These are phyloP conservation scores for Sophora flavescens DNA, from an alignment of 306 rosid species.

Conservation along the genomic window DNA sequence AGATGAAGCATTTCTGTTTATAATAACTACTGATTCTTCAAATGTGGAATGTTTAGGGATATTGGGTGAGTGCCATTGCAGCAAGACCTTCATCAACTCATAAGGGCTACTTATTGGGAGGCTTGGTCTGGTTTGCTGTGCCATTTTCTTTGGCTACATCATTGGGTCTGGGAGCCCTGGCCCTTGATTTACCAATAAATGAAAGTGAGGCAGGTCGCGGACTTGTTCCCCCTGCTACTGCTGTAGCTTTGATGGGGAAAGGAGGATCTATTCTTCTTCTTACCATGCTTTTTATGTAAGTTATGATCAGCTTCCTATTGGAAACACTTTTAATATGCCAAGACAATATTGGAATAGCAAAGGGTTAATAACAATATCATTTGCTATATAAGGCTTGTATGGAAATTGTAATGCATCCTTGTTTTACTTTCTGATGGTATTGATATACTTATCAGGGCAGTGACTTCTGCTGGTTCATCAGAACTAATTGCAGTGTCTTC, in stretches of 20 bases:
- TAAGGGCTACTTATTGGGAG: conserved; percentile 95
- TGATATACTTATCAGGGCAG: conserved; percentile 71
- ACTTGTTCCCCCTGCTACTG: conserved; percentile 95
- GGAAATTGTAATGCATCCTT: conserved; percentile 15
- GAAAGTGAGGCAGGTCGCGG: conserved; percentile 83
- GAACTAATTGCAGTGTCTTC: conserved; percentile 87
- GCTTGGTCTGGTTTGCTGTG: conserved; percentile 97
- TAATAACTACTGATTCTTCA: conserved; percentile 22
- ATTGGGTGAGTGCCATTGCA: conserved; percentile 98
- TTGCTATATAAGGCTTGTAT: background rate
- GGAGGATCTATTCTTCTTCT: conserved; percentile 93
- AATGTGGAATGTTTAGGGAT: conserved; percentile 68
- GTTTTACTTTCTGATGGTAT: conserved; percentile 30
- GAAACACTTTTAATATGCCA: conserved; percentile 24
- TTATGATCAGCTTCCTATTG: conserved; percentile 1
- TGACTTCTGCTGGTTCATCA: conserved; percentile 97
- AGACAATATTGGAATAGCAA: background rate
- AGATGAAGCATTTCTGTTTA: background rate
- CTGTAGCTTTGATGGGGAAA: conserved; percentile 95
- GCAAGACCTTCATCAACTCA: conserved; percentile 97
- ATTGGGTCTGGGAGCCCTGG: conserved; percentile 90
- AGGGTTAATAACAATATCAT: background rate
- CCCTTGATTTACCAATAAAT: conserved; percentile 86
- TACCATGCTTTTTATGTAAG: conserved; percentile 96
- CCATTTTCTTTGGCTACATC: conserved; percentile 96